Percentiles rank a stretch among this genome's conserved stretches.
Conservation (phyloP, 179 eudicot genomes). For the Kewa caespitosa region DNA sequence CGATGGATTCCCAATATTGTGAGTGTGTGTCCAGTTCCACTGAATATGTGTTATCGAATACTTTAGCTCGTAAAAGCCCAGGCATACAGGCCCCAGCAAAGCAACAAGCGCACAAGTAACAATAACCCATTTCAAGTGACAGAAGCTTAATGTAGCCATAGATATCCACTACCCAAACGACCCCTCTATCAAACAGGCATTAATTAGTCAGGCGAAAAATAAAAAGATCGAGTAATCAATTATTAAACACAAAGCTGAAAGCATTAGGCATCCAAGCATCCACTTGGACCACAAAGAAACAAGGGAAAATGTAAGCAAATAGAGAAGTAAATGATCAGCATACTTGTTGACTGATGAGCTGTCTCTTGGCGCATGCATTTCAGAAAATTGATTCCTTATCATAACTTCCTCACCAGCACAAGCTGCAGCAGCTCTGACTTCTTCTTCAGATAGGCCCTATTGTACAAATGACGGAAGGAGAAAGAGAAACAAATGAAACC, state of each 20-base stretch:
- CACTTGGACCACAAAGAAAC: not conserved
- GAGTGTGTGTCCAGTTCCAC: no score
- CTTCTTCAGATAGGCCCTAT: conserved; percentile 97
- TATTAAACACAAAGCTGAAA: no score
- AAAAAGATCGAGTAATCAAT: no score
- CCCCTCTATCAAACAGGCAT: not conserved
- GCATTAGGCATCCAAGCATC: not conserved
- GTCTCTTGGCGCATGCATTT: conserved; percentile 95
- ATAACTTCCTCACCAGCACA: conserved; percentile 97
- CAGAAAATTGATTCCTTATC: conserved; percentile 93
- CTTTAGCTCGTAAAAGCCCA: no score
- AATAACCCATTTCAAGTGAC: no score
- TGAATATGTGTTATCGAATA: no score
- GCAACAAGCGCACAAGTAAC: no score
- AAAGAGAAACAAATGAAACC: not conserved
- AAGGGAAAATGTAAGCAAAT: not conserved
- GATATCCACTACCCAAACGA: no score
- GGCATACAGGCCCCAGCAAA: no score
- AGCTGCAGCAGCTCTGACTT: conserved; percentile 90
- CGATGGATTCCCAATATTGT: not conserved
- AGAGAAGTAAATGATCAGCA: conserved; percentile 26
- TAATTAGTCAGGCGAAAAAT: no score
- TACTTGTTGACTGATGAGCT: conserved; percentile 88
- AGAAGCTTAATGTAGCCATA: no score
- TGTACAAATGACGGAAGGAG: not conserved